Percentiles rank a stretch among this genome's conserved stretches.
Conservation (phyloP, 2,329 filamentous ascomycete species). For the Polytolypa hystricis region DNA sequence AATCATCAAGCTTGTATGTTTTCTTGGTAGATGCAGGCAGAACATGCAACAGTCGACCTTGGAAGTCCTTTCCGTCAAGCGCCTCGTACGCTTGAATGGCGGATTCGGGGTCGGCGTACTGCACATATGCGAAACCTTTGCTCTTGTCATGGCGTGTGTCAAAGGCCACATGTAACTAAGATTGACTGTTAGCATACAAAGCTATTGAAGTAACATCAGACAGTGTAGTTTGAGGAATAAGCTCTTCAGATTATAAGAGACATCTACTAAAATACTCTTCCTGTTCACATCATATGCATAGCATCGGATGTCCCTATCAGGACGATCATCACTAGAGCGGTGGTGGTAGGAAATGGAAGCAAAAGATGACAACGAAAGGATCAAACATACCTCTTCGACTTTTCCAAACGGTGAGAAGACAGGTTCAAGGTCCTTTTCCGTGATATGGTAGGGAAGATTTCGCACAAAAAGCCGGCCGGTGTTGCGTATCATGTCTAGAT, state of each 20-base stretch:
- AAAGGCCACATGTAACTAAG: constrained; percentile 73
- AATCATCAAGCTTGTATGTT: constrained; percentile 74
- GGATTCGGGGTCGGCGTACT: constrained; percentile 59
- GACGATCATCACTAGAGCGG: constrained; percentile 83
- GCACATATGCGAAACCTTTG: constrained; percentile 85
- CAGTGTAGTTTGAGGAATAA: constrained; percentile 21
- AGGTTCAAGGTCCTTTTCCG: constrained; percentile 62
- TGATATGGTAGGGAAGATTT: constrained; percentile 73
- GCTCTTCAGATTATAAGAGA: constrained; percentile 71
- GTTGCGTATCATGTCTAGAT: constrained; percentile 53
- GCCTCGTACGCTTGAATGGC: constrained; percentile 70
- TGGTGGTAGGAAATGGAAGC: constrained; percentile 1
- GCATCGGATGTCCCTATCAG: constrained; percentile 99
- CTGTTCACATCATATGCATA: constrained; percentile 79
- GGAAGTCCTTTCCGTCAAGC: constrained; percentile 76
- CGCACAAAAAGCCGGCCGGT: constrained; percentile 77
- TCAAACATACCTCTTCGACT: constrained; percentile 70
- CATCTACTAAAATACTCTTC: constrained; percentile 99
- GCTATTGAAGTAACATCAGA: no score
- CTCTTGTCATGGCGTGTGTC: constrained; percentile 57
- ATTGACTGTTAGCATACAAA: constrained; percentile 7
- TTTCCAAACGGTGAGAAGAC: constrained; percentile 61
- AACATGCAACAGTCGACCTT: constrained; percentile 84
- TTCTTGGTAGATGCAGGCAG: constrained; percentile 75
- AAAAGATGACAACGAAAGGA: constrained; percentile 11